Base-by-base conservation (phyloP, 2,329 filamentous ascomycete species). In the Apiospora malaysiana region DNA sequence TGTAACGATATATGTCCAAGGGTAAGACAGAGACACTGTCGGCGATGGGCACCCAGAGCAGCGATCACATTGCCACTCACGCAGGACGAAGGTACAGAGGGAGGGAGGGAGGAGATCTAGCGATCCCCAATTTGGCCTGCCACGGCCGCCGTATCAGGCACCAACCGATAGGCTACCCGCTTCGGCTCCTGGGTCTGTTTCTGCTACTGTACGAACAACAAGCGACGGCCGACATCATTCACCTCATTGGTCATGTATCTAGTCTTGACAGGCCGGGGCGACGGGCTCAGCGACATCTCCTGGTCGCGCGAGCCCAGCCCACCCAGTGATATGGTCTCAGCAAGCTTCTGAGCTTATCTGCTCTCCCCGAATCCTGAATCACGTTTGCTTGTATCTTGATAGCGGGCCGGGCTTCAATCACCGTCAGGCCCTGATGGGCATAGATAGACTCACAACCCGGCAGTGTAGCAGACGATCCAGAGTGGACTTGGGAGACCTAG, bases 141-240 rank as follows among this genome's bases (percentile, higher is more conserved):
- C 56, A 40, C n/a, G 56, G 56, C 56, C 18, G 18, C 56, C 56
- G 21, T 63, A 37, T 14, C 32, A 40, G 21, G 56, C 27, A 27
- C 32, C 56, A 63, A 18, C 32, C 18, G 56, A 63, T 63, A 10
- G 51, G 16, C 56, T 59, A 59, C 51, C 51, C 51, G 51, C 51
- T 21, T 37, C 51, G 27, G 47, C 47, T 49, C n/a, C 47, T 59
- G 51, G 25, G 9, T 37, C 16, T 59, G 51, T 21, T 59, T 59
- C 27, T 37, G 51, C 51, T 59, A 59, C 51, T 59, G 51, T 59
- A 59, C 51, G 51, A 59, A 59, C 51, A 59, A 37, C 51, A 59
- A 37, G 51, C 21, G 27, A 59, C 27, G 25, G 27, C 16, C 16
- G 51, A 14, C 21, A 27, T 21, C 27, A 37, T 27, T 27, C 51